Percentiles rank a stretch among this genome's conserved stretches.
Evolutionary conservation across 805 yeast genomes (phyloP).

Genomic region (Saccharomycopsis microspora): DNA sequence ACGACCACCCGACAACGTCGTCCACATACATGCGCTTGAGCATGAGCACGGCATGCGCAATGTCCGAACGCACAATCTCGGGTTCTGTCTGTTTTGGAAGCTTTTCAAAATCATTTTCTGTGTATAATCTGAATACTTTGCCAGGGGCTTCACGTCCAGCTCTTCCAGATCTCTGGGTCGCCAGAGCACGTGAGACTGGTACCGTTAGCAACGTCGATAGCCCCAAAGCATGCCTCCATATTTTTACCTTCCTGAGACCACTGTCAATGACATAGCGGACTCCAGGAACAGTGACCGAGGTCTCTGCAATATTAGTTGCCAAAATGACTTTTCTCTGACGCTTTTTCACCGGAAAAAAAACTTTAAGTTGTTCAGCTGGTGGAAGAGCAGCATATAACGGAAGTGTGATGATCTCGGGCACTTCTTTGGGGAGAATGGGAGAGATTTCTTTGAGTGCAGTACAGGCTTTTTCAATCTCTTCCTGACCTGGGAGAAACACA

Average conservation of each 20-base stretch:
- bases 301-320: conserved; percentile 96
- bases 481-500: conserved; percentile 93
- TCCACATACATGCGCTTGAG: conserved; percentile 74
- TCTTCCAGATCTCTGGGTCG: conserved; percentile 92
- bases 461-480: conserved; percentile 85
- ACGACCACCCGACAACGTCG: conserved; percentile 77
- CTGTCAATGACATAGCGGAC: conserved; percentile 88
- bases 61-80: conserved; percentile 79
- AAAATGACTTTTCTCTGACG: conserved; percentile 74
- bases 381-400: conserved; percentile 94
- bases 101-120: conserved; percentile 54
- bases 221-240: conserved; percentile 89
- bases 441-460: conserved; percentile 47
- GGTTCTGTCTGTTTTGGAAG: conserved; percentile 81
- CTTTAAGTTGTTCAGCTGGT: conserved; percentile 68
- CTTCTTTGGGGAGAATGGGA: conserved; percentile 57
- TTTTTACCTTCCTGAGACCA: conserved; percentile 86
- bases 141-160: conserved; percentile 98
- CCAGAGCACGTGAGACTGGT: conserved; percentile 89
- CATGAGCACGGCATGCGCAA: conserved; percentile 74
- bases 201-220: conserved; percentile 86
- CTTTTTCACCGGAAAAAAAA: conserved; percentile 56
- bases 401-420: conserved; percentile 63
- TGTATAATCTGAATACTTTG: conserved; percentile 74
- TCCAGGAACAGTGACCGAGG: conserved; percentile 93